These are phyloP conservation scores for Arthrobotrys musiformis DNA, from an alignment of 2,329 filamentous ascomycete genomes.

Conservation along the genomic window DNA sequence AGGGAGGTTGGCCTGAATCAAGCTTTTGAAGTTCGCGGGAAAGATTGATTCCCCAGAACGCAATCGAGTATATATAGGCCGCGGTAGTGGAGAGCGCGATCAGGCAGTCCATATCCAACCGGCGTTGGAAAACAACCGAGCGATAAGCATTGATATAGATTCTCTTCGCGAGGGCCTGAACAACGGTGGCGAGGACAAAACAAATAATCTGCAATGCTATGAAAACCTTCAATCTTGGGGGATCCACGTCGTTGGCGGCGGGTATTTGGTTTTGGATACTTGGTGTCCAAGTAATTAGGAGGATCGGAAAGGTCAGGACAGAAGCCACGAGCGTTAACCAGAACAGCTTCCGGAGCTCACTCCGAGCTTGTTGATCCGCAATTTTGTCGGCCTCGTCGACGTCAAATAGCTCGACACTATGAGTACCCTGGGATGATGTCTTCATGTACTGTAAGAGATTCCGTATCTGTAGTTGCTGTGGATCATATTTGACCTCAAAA, in stretches of 20 bases:
- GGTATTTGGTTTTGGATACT: slow-evolving; percentile 42
- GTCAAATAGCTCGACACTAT: slow-evolving; percentile 21
- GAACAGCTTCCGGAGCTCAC: slow-evolving; percentile 7
- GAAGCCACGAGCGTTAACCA: slow-evolving; percentile 67
- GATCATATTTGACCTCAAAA: slow-evolving; percentile 36
- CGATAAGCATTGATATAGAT: slow-evolving; percentile 69
- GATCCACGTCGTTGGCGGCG: slow-evolving; percentile 23
- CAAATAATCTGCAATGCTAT: slow-evolving; percentile 61
- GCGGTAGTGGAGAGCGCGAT: slow-evolving; percentile 75
- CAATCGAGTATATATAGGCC: slow-evolving; percentile 73
- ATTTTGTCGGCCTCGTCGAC: slow-evolving; percentile 18
- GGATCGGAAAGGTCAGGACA: slow-evolving; percentile 71
- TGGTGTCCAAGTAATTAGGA: slow-evolving; percentile 74
- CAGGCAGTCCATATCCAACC: slow-evolving; percentile 76
- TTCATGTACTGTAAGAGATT: slow-evolving; percentile 41
- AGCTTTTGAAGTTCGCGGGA: slow-evolving; percentile 57
- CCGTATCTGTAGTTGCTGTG: slow-evolving; percentile 21
- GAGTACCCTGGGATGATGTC: slow-evolving; percentile 12
- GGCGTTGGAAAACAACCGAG: slow-evolving; percentile 68
- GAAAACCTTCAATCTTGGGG: background rate
- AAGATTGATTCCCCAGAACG: slow-evolving; percentile 66
- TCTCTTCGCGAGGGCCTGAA: slow-evolving; percentile 66
- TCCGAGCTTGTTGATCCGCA: slow-evolving; percentile 2
- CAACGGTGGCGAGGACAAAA: slow-evolving; percentile 66
- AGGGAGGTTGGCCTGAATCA: slow-evolving; percentile 61